A percentile compares a stretch with the other conserved stretches of the same genome.
phyloP scores from a whole-genome alignment of 2,329 filamentous ascomycete genomes.

The Colletotrichum tropicale region DNA sequence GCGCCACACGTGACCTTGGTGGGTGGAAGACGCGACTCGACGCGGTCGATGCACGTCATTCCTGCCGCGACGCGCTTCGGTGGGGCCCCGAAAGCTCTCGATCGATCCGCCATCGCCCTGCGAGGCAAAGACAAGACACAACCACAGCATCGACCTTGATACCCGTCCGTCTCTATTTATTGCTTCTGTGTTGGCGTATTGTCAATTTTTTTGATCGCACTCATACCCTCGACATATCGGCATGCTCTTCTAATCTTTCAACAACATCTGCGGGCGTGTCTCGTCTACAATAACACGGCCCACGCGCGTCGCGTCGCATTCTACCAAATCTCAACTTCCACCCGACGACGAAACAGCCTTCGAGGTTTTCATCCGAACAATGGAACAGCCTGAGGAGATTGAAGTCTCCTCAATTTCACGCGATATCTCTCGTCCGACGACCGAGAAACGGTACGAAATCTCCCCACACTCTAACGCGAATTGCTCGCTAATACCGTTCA shows the following conservation, averaged over 20 bases:
- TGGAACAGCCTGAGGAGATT: not conserved
- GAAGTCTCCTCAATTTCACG: not conserved
- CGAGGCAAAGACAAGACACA: not conserved
- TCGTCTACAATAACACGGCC: not conserved
- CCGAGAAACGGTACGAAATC: conserved; percentile 9
- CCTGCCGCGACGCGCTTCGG: not conserved
- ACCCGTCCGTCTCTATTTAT: not conserved
- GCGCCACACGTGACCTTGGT: not conserved
- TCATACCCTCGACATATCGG: not conserved
- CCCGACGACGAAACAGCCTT: not conserved
- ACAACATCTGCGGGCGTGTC: not conserved
- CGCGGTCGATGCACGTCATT: not conserved
- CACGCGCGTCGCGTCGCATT: not conserved
- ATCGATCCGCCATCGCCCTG: not conserved
- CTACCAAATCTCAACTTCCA: not conserved
- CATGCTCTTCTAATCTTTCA: not conserved
- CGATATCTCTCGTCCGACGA: not conserved
- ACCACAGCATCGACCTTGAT: not conserved
- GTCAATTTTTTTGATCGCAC: not conserved
- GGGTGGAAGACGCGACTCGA: not conserved
- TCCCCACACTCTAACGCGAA: too few relatives aligned
- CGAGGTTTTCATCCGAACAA: not conserved
- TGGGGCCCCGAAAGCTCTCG: not conserved
- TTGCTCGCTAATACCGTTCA: not conserved
- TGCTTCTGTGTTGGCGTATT: not conserved